Evolutionary conservation across 2,329 filamentous ascomycete genomes (phyloP), one percentile per base, ranked within the genome.

Genomic region (Phoma herbarum): DNA sequence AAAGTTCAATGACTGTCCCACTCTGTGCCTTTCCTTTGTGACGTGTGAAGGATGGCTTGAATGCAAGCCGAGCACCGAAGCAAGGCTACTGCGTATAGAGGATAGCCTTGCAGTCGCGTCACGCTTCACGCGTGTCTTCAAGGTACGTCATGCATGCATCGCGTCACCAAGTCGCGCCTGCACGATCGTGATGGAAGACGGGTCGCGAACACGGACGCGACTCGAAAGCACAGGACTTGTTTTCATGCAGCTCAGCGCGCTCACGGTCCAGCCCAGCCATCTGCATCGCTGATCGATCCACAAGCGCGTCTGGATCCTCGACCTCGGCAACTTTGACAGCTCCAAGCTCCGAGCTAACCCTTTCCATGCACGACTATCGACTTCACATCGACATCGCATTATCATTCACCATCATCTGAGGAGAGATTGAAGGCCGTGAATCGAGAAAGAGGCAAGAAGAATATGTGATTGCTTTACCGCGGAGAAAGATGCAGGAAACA

Each of bases 401-500:
- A 16, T 41, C 23, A 18, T 16, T 16, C 4, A 35, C 6, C 31
- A 35, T n/a, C n/a, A n/a, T n/a, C n/a, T n/a, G n/a, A n/a, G n/a
- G n/a, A n/a, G n/a, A n/a, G n/a, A n/a, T n/a, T n/a, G n/a, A n/a
- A n/a, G n/a, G n/a, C n/a, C n/a, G n/a, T n/a, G n/a, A n/a, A n/a
- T n/a, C n/a, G n/a, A n/a, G n/a, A n/a, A n/a, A n/a, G n/a, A n/a
- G n/a, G n/a, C n/a, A n/a, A 16, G 9, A 25, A 31, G 33, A 20
- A 10, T 37, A 37, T 37, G 29, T 45, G 18, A 52, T 37, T 20
- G 35, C 28, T 14, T 22, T 10, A 25, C 14, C 28, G 20, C n/a
- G 35, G 23, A 20, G 2, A 39, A 18, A 62, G 3, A 74, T 74
- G 71, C 67, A 70, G 45, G 72, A 73, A 63, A 60, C 65, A 4